Evolutionary conservation across 306 rosid genomes (phyloP), one percentile per base, ranked within the genome.

Genomic region (Vigna nakashimae): DNA sequence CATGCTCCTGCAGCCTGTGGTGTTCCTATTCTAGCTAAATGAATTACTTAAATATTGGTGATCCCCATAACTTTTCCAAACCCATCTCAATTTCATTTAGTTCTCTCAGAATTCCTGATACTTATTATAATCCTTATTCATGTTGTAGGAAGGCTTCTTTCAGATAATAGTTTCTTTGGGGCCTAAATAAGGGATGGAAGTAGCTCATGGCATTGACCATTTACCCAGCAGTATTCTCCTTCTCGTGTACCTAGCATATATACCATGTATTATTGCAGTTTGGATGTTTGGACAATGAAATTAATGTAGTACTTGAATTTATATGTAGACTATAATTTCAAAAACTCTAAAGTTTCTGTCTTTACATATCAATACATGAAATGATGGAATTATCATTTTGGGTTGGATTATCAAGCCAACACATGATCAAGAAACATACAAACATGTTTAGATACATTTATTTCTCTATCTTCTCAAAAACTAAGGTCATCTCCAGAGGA

Each of bases 1-100:
- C 98, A 88, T 82, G 98, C 98, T 78, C 75, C 93, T 24, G 85
- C 81, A 17, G 88, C 95, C 77, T 92, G 97, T 53, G 97, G 98
- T 46, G 78, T 83, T 73, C 83, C 87, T 22, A 86, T 94, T 81
- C 95, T 92, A 6, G 98, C 97, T 52, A 82, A 74, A 76, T 78
- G 82, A 89, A 49, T 52, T 26, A 46, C 57, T 65, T 59, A 14
- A 65, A 65, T 72, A 34, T 28, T 9, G 82, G 74, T 77, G 64
- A 72, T 51, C 67, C 50, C 14, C 65, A 10, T 43, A 70, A 64
- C 45, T 78, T 67, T 28, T 4, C 30, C 1, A 1, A 34, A 34
- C 59, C 66, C 80, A 58, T 65, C 45, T 79, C 40, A 45, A 12
- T 68, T 60, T 28, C 67, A 36, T 60, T 43, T 62, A 48, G 58